Conservation (phyloP, 805 yeast genomes). For the Diddensiella santjacobensis region DNA sequence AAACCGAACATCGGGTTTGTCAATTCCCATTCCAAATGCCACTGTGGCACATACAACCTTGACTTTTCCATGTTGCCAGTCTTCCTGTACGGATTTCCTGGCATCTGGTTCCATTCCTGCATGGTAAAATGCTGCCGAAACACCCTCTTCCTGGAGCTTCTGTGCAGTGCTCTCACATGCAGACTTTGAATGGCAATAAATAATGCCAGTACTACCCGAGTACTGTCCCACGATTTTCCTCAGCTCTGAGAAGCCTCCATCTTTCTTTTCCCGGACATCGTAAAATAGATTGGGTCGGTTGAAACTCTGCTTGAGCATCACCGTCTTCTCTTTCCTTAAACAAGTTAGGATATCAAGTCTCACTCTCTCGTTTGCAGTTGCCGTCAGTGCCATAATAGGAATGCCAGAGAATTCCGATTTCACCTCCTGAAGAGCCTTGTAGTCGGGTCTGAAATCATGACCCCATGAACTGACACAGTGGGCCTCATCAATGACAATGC, state of each 20-base stretch:
- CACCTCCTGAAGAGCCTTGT: constrained; percentile 72
- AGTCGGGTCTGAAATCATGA: constrained; percentile 96
- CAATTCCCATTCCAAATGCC: constrained; percentile 99
- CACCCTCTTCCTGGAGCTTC: constrained; percentile 54
- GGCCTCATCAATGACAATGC: constrained; percentile 94
- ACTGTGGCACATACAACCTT: constrained; percentile 93
- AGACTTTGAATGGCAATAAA: constrained; percentile 87
- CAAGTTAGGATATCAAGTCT: constrained; percentile 81
- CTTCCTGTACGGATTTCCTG: constrained; percentile 63
- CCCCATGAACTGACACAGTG: constrained; percentile 99
- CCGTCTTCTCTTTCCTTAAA: constrained; percentile 50
- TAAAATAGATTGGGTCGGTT: constrained; percentile 83
- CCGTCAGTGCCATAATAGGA: constrained; percentile 95
- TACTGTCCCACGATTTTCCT: constrained; percentile 48
- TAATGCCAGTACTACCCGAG: constrained; percentile 69
- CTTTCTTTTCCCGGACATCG: constrained; percentile 65
- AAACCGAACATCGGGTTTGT: constrained; percentile 90
- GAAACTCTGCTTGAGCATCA: constrained; percentile 81
- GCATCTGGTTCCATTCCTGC: constrained; percentile 90
- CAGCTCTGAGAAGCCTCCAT: constrained; percentile 46
- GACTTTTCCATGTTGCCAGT: constrained; percentile 72
- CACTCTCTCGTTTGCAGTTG: constrained; percentile 92
- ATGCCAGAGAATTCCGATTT: constrained; percentile 69
- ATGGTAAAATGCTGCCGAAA: constrained; percentile 74
- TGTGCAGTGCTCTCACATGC: constrained; percentile 80